phyloP scores from a whole-genome alignment of 2,329 filamentous ascomycete genomes.

The Neospermospora avenae region DNA sequence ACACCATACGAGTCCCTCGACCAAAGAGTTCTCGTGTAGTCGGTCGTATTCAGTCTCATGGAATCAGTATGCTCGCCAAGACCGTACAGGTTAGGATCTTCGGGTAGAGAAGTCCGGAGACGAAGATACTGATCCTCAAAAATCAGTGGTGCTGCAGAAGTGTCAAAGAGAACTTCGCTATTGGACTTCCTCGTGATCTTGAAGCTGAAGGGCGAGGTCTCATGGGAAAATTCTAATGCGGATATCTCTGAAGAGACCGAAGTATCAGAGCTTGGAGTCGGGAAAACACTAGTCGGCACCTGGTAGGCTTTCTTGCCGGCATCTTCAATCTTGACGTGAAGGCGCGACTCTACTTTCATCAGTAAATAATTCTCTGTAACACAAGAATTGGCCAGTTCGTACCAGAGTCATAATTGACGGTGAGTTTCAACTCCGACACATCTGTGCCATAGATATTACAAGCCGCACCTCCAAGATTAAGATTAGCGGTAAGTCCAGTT shows the following conservation, averaged over 20 bases:
- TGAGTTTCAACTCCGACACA: constrained; percentile 51
- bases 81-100: constrained; percentile 60
- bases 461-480: constrained; percentile 53
- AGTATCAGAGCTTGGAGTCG: background rate
- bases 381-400: constrained; percentile 26
- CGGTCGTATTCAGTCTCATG: constrained; percentile 53
- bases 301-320: constrained; percentile 54
- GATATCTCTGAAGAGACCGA: background rate
- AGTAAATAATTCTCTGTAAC: background rate
- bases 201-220: constrained; percentile 57
- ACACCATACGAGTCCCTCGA: constrained; percentile 56
- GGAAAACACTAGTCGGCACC: background rate
- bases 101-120: constrained; percentile 57
- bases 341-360: constrained; percentile 37
- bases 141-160: constrained; percentile 52
- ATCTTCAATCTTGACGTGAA: constrained; percentile 64
- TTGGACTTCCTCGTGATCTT: constrained; percentile 47
- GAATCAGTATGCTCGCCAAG: constrained; percentile 62
- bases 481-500: constrained; percentile 51
- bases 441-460: constrained; percentile 61
- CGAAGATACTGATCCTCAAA: constrained; percentile 64
- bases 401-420: constrained; percentile 61
- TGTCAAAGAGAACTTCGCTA: constrained; percentile 57
- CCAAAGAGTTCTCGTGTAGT: constrained; percentile 61
- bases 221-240: background rate